phyloP scores from a whole-genome alignment of 352 stramenopile species.

The Phytophthora sansomeana region DNA sequence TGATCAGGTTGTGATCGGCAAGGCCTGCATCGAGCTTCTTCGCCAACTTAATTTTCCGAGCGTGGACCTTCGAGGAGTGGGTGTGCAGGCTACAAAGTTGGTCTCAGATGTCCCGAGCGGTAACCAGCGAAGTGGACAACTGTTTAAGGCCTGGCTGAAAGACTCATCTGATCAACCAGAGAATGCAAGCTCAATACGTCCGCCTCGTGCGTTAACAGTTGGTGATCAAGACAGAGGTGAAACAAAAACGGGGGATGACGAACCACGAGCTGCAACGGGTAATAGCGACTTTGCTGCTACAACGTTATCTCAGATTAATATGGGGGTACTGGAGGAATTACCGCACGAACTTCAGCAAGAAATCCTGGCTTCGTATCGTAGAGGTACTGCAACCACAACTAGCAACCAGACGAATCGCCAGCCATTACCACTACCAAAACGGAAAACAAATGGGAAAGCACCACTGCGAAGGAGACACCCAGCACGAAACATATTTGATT shows the following conservation, averaged over 20 bases:
- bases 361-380: slow-evolving; percentile 53
- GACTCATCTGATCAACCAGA: slow-evolving; percentile 29
- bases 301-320: slow-evolving; percentile 73
- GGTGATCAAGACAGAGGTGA: slow-evolving; percentile 13
- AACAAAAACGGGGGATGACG: slow-evolving; percentile 23
- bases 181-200: neutral
- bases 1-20: slow-evolving; percentile 57
- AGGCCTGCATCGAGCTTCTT: slow-evolving; percentile 66
- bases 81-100: slow-evolving; percentile 83
- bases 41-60: slow-evolving; percentile 64
- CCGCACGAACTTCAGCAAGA: slow-evolving; percentile 62
- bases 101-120: slow-evolving; percentile 29
- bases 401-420: slow-evolving; percentile 5
- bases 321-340: slow-evolving; percentile 65
- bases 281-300: slow-evolving; percentile 13
- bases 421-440: slow-evolving; percentile 14
- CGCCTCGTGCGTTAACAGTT: neutral
- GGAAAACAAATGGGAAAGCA: slow-evolving; percentile 41
- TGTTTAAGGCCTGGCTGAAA: slow-evolving; percentile 66
- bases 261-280: neutral
- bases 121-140: slow-evolving; percentile 41
- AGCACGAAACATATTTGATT: slow-evolving; percentile 47
- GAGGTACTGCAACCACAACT: slow-evolving; percentile 3
- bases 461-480: slow-evolving; percentile 28
- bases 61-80: slow-evolving; percentile 75